Conservation (phyloP, 352 stramenopile genomes). For the Globisporangium solare region DNA sequence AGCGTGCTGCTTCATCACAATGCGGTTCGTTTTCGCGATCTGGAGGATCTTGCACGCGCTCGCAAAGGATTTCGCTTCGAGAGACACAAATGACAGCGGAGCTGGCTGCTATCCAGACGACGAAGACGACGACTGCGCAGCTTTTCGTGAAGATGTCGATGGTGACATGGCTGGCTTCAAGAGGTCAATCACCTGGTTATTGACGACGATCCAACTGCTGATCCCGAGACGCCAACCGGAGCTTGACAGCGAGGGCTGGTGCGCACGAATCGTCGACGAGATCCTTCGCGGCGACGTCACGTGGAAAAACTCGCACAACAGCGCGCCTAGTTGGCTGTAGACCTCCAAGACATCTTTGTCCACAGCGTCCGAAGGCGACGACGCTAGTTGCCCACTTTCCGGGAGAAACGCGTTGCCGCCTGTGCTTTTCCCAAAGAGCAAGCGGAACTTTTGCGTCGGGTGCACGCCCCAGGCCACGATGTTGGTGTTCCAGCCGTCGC, state of each 20-base stretch:
- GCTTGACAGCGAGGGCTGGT: constrained; percentile 1
- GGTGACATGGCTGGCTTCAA: constrained; percentile 22
- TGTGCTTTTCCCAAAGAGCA: constrained; percentile 64
- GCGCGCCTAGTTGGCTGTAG: constrained; percentile 48
- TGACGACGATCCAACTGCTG: constrained; percentile 70
- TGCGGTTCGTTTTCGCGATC: constrained; percentile 67
- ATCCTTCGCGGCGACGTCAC: background rate
- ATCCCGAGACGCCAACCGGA: constrained; percentile 44
- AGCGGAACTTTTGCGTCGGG: constrained; percentile 64
- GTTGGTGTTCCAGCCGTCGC: constrained; percentile 59
- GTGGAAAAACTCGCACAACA: constrained; percentile 50
- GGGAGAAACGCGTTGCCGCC: constrained; percentile 1
- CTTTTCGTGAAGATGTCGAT: background rate
- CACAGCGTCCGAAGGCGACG: background rate
- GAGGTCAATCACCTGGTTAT: constrained; percentile 56
- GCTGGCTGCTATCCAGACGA: background rate
- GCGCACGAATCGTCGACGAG: constrained; percentile 6
- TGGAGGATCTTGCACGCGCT: constrained; percentile 53
- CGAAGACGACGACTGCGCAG: background rate
- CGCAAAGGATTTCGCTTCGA: constrained; percentile 42
- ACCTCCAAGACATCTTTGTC: constrained; percentile 38
- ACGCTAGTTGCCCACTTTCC: background rate
- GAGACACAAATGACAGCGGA: constrained; percentile 39
- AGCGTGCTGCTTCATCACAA: constrained; percentile 58
- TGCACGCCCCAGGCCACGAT: constrained; percentile 60